phyloP scores from a whole-genome alignment of 805 yeast genomes.

The Candida adriatica region DNA sequence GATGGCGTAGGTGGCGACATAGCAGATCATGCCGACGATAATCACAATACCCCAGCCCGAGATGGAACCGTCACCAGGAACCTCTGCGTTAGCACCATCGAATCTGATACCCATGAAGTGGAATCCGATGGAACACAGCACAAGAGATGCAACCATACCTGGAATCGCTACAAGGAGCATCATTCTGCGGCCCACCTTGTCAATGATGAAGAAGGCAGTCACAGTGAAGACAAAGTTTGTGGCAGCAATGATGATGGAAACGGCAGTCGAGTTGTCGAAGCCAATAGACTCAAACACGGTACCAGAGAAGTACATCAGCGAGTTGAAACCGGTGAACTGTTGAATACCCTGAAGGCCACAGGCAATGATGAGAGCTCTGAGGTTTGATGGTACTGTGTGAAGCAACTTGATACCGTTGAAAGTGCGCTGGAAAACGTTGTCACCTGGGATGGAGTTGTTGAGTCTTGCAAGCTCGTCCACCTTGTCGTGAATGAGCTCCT shows the following conservation, averaged over 20 bases:
- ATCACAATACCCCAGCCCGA: slow-evolving; percentile 85
- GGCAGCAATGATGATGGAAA: slow-evolving; percentile 87
- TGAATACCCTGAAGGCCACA: slow-evolving; percentile 95
- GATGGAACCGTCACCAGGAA: slow-evolving; percentile 30
- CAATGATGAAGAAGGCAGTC: slow-evolving; percentile 82
- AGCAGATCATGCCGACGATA: slow-evolving; percentile 77
- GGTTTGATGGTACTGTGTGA: slow-evolving; percentile 68
- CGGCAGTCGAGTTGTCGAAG: slow-evolving; percentile 85
- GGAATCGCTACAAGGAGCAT: slow-evolving; percentile 78
- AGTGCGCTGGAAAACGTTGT: slow-evolving; percentile 39
- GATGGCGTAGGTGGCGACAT: slow-evolving; percentile 84
- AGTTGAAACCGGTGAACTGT: slow-evolving; percentile 95
- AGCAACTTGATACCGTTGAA: slow-evolving; percentile 57
- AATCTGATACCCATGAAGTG: slow-evolving; percentile 70
- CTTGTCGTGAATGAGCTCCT: slow-evolving; percentile 56
- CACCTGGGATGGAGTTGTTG: slow-evolving; percentile 41
- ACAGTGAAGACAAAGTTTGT: slow-evolving; percentile 88
- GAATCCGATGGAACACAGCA: slow-evolving; percentile 85
- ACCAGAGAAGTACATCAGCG: slow-evolving; percentile 90
- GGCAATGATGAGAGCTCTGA: slow-evolving; percentile 82
- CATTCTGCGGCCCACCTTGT: slow-evolving; percentile 79
- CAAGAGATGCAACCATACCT: slow-evolving; percentile 71
- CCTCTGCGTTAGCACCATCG: slow-evolving; percentile 36
- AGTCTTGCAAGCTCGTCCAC: slow-evolving; percentile 55
- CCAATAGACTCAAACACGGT: slow-evolving; percentile 92